Percentiles rank a stretch among this genome's conserved stretches.
These are phyloP conservation scores for Stachybotrys chlorohalonatus DNA, from an alignment of 2,329 filamentous ascomycete species.

Conservation along the genomic window DNA sequence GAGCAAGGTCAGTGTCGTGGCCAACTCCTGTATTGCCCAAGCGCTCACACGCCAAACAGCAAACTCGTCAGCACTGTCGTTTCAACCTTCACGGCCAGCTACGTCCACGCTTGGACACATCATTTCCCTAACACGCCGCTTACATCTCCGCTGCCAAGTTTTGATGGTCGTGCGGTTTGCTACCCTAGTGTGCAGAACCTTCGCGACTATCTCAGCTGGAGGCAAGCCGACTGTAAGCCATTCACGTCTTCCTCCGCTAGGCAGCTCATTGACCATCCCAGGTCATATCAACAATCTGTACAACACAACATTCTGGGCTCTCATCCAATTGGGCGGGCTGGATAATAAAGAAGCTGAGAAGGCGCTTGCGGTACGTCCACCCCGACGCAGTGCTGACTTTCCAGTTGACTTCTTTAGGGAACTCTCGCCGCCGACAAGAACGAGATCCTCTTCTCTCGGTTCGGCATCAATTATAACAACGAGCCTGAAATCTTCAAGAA, in stretches of 20 bases:
- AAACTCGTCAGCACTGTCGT: conserved; percentile 88
- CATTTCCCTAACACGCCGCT: conserved; percentile 67
- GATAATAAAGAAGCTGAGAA: conserved; percentile 72
- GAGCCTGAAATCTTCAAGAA: conserved; percentile 90
- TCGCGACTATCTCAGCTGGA: conserved; percentile 93
- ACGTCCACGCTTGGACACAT: conserved; percentile 69
- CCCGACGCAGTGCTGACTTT: background rate
- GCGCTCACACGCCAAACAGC: conserved; percentile 31
- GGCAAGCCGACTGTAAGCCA: conserved; percentile 82
- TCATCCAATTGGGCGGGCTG: conserved; percentile 72
- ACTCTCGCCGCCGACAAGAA: conserved; percentile 85
- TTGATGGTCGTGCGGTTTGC: conserved; percentile 84
- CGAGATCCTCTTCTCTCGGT: conserved; percentile 83
- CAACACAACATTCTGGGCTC: conserved; percentile 91
- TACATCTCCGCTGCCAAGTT: conserved; percentile 70
- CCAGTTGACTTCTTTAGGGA: conserved; percentile 43
- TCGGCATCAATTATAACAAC: conserved; percentile 96
- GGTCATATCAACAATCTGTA: conserved; percentile 98
- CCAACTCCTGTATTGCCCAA: background rate
- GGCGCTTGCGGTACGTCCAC: conserved; percentile 55
- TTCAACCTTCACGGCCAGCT: conserved; percentile 89
- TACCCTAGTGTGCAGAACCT: conserved; percentile 79
- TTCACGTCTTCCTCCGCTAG: background rate
- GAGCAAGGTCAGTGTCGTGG: conserved; percentile 52
- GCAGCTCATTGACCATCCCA: conserved; percentile 23